Evolutionary conservation across 441 rosid genomes (phyloP), one percentile per base, ranked within the genome.

Genomic region (Dalechampia spathulata): DNA sequence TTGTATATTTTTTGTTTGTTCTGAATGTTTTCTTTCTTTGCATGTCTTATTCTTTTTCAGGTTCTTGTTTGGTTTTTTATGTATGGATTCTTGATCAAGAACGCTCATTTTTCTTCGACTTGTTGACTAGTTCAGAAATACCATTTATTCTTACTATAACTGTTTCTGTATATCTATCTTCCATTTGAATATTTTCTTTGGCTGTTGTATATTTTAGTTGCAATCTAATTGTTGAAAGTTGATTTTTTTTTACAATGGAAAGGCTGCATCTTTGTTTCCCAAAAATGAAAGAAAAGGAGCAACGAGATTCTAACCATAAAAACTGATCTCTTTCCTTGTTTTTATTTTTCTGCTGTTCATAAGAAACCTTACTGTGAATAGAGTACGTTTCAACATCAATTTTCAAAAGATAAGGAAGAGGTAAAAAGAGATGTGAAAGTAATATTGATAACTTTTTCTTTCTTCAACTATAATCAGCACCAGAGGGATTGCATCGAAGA

Each of bases 381-480:
- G 38, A n/a, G 14, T 22, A 12, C 0, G 28, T 16, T 12, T 22
- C 28, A 17, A 42, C 4, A 16, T 42, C 2, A 4, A 7, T 19
- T 21, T 19, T 44, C 21, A 11, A 20, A 19, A n/a, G 12, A 3
- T n/a, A 11, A 41, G 4, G 10, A 0, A 50, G n/a, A 50, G 12
- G 11, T 15, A 14, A 39, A 47, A 17, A n/a, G 8, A 14, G 32
- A 21, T 27, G 27, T 22, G 52, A 59, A 52, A 60, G 52, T n/a
- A n/a, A n/a, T n/a, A 60, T 44, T 16, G 32, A 54, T 55, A 16
- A 61, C 62, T 34, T 49, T 38, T 62, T 68, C 44, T 58, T 63
- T 62, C 58, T 44, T 37, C 53, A 48, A 67, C 30, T 65, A 44
- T 43, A 52, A 73, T 58, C 83, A 81, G 87, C 73, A 77, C 52